Evolutionary conservation across 225 moss, liverwort and hornwort species (phyloP).

Genomic region (Climacium dendroides): DNA sequence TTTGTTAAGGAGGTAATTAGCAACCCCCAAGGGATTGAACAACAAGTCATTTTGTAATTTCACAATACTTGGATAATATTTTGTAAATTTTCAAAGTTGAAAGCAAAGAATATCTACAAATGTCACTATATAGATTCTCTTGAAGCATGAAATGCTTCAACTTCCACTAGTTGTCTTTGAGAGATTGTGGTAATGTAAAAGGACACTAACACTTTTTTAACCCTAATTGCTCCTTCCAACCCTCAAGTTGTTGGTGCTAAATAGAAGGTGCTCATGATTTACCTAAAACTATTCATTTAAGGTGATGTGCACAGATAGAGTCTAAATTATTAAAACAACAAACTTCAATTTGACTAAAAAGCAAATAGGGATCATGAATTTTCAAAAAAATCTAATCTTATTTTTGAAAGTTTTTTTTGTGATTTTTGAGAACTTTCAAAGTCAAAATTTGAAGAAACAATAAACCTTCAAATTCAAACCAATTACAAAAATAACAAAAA

Average conservation of each 20-base stretch:
- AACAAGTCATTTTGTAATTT: background rate
- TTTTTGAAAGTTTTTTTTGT: background rate
- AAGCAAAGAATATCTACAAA: fast-evolving
- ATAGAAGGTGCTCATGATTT: background rate
- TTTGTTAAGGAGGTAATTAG: background rate
- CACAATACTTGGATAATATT: fast-evolving
- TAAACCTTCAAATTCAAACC: background rate
- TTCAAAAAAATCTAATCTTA: background rate
- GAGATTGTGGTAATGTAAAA: background rate
- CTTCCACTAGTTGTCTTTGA: background rate
- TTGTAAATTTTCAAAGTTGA: background rate
- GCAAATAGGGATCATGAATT: background rate
- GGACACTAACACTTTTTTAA: background rate
- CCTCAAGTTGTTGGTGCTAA: fast-evolving
- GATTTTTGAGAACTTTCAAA: background rate
- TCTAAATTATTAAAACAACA: background rate
- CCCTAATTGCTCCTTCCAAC: fast-evolving
- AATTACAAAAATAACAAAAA: background rate
- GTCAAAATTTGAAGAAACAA: background rate
- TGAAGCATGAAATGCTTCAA: background rate
- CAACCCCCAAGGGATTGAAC: background rate
- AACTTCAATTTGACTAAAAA: background rate
- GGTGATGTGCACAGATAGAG: background rate
- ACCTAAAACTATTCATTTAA: background rate
- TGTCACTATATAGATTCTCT: background rate